A percentile compares a stretch with the other conserved stretches of the same genome.
Conservation (phyloP, 768 basidiomycete genomes). For the Auricularia heimuer region DNA sequence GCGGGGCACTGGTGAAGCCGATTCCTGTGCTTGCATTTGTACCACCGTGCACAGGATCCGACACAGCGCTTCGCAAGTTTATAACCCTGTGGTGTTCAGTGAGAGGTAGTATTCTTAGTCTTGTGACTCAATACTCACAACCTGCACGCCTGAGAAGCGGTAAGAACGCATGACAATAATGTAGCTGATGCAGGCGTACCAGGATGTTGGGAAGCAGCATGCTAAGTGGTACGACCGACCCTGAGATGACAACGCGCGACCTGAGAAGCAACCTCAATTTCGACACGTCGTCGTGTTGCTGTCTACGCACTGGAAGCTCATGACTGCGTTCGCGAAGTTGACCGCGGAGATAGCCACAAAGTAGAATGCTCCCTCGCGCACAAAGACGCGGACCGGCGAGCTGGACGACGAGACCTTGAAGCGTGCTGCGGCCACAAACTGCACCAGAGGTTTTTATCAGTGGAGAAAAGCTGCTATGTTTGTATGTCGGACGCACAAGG, state of each 20-base stretch:
- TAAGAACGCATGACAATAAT: not conserved
- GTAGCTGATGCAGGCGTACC: not conserved
- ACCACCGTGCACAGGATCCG: not conserved
- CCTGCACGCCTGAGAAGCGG: not conserved
- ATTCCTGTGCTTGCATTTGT: too few species aligned
- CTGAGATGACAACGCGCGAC: not conserved
- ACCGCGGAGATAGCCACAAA: not conserved
- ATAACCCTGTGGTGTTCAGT: not conserved
- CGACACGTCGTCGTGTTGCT: not conserved
- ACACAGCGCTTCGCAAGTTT: not conserved
- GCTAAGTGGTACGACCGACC: not conserved
- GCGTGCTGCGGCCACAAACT: too few species aligned
- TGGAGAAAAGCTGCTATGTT: too few species aligned
- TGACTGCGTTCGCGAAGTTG: not conserved
- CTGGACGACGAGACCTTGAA: too few species aligned
- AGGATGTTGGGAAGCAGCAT: conserved; percentile 2
- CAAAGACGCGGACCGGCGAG: not conserved
- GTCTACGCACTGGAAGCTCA: conserved; percentile 1
- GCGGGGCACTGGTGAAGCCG: too few species aligned
- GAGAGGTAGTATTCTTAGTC: too few species aligned
- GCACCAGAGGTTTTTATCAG: too few species aligned
- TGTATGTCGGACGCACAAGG: too few species aligned
- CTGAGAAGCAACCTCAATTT: not conserved
- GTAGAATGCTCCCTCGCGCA: not conserved
- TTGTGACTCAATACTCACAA: not conserved